Conservation (phyloP, 495 filamentous ascomycete genomes). For the Aspergillus indologenus region DNA sequence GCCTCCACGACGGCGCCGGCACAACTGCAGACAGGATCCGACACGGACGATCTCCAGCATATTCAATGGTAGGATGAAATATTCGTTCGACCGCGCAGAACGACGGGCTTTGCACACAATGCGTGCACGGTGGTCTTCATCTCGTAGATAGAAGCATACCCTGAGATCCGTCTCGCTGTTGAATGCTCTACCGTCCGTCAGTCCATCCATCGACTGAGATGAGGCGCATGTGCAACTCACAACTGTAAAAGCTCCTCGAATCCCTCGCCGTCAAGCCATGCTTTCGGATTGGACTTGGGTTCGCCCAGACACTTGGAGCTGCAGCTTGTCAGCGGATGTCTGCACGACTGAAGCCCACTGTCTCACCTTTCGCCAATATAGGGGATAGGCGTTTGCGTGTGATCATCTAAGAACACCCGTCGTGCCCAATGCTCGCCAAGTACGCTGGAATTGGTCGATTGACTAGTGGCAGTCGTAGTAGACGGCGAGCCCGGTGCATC, state of each 20-base stretch:
- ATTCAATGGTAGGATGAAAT: slow-evolving; percentile 51
- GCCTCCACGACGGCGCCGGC: slow-evolving; percentile 43
- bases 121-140: slow-evolving; percentile 52
- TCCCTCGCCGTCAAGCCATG: slow-evolving; percentile 33
- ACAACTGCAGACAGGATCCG: slow-evolving; percentile 53
- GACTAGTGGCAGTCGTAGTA: slow-evolving; percentile 33
- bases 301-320: slow-evolving; percentile 51
- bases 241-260: slow-evolving; percentile 43
- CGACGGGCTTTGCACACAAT: slow-evolving; percentile 54
- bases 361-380: slow-evolving; percentile 41
- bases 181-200: slow-evolving; percentile 32
- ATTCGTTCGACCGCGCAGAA: slow-evolving; percentile 32
- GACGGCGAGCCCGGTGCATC: slow-evolving; percentile 42
- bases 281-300: slow-evolving; percentile 35
- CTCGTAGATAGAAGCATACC: slow-evolving; percentile 54
- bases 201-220: background rate
- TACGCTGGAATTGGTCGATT: slow-evolving; percentile 31
- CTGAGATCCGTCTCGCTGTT: slow-evolving; percentile 44
- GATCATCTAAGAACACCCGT: slow-evolving; percentile 42
- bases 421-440: slow-evolving; percentile 51
- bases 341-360: background rate
- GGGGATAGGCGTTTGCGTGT: slow-evolving; percentile 39
- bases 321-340: slow-evolving; percentile 19
- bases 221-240: slow-evolving; percentile 30
- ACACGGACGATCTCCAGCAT: slow-evolving; percentile 52